Evolutionary conservation across 805 yeast species (phyloP).

Genomic region (Kodamaea kaohsiungensis): DNA sequence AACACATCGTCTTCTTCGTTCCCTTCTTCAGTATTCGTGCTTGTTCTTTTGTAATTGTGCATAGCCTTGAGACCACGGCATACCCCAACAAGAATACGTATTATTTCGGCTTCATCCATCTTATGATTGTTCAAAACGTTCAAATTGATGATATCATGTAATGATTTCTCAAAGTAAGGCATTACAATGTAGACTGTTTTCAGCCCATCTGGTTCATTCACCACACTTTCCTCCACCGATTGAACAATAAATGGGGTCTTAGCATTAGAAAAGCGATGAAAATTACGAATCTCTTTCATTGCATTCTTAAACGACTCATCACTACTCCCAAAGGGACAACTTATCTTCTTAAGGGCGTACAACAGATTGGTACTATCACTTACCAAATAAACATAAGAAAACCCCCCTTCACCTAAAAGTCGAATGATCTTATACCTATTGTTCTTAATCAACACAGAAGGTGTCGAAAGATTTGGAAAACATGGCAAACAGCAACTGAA

Average conservation of each 20-base stretch:
- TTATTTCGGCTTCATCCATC: slow-evolving; percentile 63
- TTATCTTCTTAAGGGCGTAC: slow-evolving; percentile 80
- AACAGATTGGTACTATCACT: slow-evolving; percentile 43
- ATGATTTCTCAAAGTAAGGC: slow-evolving; percentile 71
- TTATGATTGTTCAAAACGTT: slow-evolving; percentile 55
- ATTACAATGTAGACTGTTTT: slow-evolving; percentile 75
- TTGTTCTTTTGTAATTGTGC: slow-evolving; percentile 57
- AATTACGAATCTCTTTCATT: slow-evolving; percentile 73
- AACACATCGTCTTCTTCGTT: slow-evolving; percentile 13
- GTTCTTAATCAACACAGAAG: slow-evolving; percentile 62
- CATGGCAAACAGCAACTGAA: slow-evolving; percentile 46
- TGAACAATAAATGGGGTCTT: slow-evolving; percentile 64
- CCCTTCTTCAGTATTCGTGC: slow-evolving; percentile 5
- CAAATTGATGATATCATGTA: slow-evolving; percentile 77
- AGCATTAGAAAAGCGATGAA: slow-evolving; percentile 61
- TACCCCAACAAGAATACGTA: slow-evolving; percentile 63
- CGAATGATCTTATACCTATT: slow-evolving; percentile 61
- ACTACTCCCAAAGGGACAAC: slow-evolving; percentile 85
- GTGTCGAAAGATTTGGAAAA: slow-evolving; percentile 44
- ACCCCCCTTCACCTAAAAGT: slow-evolving; percentile 89
- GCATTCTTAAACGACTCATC: slow-evolving; percentile 62
- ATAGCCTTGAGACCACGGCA: slow-evolving; percentile 74
- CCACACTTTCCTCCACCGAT: slow-evolving; percentile 68
- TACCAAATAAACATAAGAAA: slow-evolving; percentile 83
- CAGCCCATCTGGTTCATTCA: slow-evolving; percentile 77